Conservation (phyloP, 108 stramenopile species). For the Cylindrotheca fusiformis region DNA sequence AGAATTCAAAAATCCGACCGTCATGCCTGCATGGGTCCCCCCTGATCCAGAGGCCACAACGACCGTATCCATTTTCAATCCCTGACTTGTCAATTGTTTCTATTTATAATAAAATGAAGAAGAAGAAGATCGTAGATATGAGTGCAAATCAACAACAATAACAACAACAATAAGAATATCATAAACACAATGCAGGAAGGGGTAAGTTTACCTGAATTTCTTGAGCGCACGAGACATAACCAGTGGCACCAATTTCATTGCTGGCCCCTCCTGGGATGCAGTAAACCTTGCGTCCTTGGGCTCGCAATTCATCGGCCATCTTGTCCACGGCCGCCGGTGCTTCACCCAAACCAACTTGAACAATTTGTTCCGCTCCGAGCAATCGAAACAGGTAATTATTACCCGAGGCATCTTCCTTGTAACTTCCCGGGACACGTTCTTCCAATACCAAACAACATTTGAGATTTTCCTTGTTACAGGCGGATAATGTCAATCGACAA, state of each 20-base stretch:
- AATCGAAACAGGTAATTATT: slow-evolving; percentile 31
- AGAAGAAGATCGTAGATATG: background rate
- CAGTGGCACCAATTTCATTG: slow-evolving; percentile 24
- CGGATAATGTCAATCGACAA: slow-evolving; percentile 31
- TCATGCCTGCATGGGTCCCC: slow-evolving; percentile 36
- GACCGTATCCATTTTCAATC: slow-evolving; percentile 1
- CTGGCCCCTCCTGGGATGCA: slow-evolving; percentile 30
- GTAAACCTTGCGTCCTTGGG: slow-evolving; percentile 31
- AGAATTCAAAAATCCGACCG: slow-evolving; percentile 14
- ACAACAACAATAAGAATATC: too few species aligned
- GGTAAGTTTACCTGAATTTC: slow-evolving; percentile 31
- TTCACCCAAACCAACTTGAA: slow-evolving; percentile 17
- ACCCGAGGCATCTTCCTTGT: slow-evolving; percentile 23
- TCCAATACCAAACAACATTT: slow-evolving; percentile 35
- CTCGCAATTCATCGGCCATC: slow-evolving; percentile 20
- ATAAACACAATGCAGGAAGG: too few species aligned
- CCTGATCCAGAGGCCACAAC: slow-evolving; percentile 21
- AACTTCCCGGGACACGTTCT: slow-evolving; percentile 30
- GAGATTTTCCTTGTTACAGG: slow-evolving; percentile 26
- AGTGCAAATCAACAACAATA: too few species aligned
- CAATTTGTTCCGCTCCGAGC: slow-evolving; percentile 28
- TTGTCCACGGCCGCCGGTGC: slow-evolving; percentile 21
- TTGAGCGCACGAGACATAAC: slow-evolving; percentile 22
- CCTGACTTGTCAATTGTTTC: slow-evolving; percentile 1
- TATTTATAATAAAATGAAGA: slow-evolving; percentile 10